Percentiles rank a stretch among this genome's conserved stretches.
These are phyloP conservation scores for Eucalyptus globulus DNA, from an alignment of 345 rosid species.

Conservation along the genomic window DNA sequence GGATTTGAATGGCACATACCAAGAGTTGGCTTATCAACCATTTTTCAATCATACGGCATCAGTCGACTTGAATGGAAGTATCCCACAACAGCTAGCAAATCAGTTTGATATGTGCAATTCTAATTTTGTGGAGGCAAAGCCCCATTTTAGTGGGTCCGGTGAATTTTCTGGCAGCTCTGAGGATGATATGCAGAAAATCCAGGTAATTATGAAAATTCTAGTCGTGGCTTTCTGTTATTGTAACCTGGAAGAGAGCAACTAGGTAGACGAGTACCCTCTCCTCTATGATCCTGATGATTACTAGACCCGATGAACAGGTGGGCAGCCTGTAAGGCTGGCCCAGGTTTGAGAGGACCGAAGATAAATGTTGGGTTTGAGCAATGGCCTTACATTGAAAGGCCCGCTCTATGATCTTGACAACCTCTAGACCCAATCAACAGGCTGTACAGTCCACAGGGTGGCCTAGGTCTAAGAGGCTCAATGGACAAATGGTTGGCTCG, in stretches of 20 bases:
- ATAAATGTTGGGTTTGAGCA: neutral
- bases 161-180: slow-evolving; percentile 35
- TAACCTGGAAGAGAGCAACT: neutral
- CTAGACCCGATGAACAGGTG: neutral
- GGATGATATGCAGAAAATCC: slow-evolving; percentile 65
- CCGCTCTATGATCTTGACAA: neutral
- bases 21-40: slow-evolving; percentile 8
- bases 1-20: slow-evolving; percentile 49
- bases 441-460: neutral
- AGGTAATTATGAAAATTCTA: slow-evolving; percentile 25
- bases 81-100: slow-evolving; percentile 26
- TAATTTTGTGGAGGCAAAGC: slow-evolving; percentile 17
- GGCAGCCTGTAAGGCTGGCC: neutral
- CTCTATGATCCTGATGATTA: neutral
- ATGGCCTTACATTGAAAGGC: neutral
- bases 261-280: neutral
- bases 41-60: slow-evolving; percentile 14
- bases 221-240: neutral
- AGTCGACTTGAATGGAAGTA: slow-evolving; percentile 53
- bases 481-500: neutral
- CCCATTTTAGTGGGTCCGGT: slow-evolving; percentile 9
- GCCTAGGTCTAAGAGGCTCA: neutral
- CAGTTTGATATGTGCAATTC: slow-evolving; percentile 12
- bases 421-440: neutral
- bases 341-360: neutral